A percentile compares a stretch with the other conserved stretches of the same genome.
phyloP scores from a whole-genome alignment of 345 rosid genomes.

The Eucalyptus decipiens region DNA sequence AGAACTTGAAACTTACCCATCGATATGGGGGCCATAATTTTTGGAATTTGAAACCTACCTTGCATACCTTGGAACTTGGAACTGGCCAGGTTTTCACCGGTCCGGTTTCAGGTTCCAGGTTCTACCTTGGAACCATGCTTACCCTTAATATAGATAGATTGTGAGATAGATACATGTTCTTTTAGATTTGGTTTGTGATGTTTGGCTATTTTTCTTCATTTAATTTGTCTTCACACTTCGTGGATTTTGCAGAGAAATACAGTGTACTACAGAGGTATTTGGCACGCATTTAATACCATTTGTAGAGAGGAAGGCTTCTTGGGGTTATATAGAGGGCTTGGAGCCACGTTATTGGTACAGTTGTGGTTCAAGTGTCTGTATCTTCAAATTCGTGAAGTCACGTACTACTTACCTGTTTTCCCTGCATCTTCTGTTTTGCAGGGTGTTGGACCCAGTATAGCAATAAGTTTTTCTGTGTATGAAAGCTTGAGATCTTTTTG shows the following conservation, averaged over 20 bases:
- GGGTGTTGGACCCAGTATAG: constrained; percentile 95
- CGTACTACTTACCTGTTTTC: background rate
- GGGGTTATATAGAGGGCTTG: constrained; percentile 95
- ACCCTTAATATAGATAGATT: background rate
- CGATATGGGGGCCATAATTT: too few species aligned
- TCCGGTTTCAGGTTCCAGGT: background rate
- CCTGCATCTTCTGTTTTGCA: constrained; percentile 4
- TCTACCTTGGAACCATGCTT: background rate
- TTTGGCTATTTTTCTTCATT: background rate
- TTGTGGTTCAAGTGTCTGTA: background rate
- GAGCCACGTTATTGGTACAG: constrained; percentile 83
- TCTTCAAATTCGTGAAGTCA: background rate
- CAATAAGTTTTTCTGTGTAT: constrained; percentile 76
- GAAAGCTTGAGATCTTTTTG: constrained; percentile 65
- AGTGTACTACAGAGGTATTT: constrained; percentile 75
- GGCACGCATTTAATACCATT: constrained; percentile 67
- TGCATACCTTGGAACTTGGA: background rate
- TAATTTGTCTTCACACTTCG: background rate
- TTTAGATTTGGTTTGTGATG: background rate
- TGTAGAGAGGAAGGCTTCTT: constrained; percentile 71
- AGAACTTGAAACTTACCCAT: background rate
- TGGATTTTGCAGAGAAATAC: constrained; percentile 50
- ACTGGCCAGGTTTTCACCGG: background rate
- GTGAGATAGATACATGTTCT: background rate
- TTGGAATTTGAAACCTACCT: background rate